Evolutionary conservation across 306 rosid species (phyloP).

Genomic region (Lathyrus tuberosus): DNA sequence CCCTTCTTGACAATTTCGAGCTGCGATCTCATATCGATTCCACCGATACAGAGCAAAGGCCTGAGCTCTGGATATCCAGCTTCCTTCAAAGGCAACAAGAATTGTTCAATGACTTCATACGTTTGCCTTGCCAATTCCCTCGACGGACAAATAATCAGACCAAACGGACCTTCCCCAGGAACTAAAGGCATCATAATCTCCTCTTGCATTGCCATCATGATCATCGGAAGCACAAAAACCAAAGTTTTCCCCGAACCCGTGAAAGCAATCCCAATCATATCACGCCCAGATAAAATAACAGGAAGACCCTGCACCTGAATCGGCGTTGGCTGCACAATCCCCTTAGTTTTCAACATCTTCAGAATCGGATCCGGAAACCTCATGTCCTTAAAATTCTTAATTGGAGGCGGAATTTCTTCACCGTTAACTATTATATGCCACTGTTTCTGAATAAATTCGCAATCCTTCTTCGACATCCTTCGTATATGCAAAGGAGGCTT

Average conservation of each 20-base stretch:
- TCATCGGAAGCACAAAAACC: constrained; percentile 91
- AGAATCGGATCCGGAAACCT: constrained; percentile 85
- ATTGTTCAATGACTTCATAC: constrained; percentile 83
- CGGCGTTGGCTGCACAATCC: constrained; percentile 94
- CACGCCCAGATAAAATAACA: constrained; percentile 82
- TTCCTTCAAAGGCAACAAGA: constrained; percentile 72
- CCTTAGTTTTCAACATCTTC: constrained; percentile 75
- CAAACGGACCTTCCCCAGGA: constrained; percentile 94
- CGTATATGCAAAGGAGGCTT: constrained; percentile 82
- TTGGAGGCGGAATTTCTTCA: constrained; percentile 74
- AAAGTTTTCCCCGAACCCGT: constrained; percentile 92
- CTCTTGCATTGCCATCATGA: constrained; percentile 91
- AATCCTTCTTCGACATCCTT: constrained; percentile 63
- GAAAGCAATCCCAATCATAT: constrained; percentile 96
- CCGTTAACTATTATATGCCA: constrained; percentile 96
- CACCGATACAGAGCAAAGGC: constrained; percentile 94
- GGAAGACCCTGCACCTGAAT: constrained; percentile 99
- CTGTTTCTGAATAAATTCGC: constrained; percentile 78
- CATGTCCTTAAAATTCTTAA: constrained; percentile 89
- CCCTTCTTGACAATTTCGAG: constrained; percentile 85
- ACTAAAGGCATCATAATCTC: constrained; percentile 91
- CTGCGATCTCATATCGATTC: constrained; percentile 88
- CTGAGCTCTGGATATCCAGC: constrained; percentile 90
- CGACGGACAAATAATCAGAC: constrained; percentile 81
- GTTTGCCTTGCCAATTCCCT: constrained; percentile 98